phyloP scores from a whole-genome alignment of 1,139 yeast species.

The Protomyces inundatus region DNA sequence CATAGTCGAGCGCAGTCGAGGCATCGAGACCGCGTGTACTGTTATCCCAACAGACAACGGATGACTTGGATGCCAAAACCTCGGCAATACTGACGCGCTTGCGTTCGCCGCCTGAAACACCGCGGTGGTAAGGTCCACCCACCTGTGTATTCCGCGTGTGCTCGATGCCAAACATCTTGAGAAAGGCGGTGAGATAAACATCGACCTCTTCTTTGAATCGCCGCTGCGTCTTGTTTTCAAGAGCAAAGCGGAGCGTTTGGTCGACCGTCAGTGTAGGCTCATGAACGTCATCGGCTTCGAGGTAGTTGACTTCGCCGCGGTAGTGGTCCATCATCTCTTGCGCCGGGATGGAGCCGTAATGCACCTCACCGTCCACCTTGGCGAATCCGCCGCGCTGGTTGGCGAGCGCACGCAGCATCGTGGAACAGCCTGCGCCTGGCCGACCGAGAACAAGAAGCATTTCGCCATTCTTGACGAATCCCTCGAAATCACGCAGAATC shows the following conservation, averaged over 20 bases:
- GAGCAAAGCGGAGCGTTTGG: slow-evolving; percentile 61
- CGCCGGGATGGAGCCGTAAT: slow-evolving; percentile 23
- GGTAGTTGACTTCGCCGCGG: slow-evolving; percentile 34
- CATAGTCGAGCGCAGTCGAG: slow-evolving; percentile 63
- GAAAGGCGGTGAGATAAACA: slow-evolving; percentile 62
- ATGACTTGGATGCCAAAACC: slow-evolving; percentile 51
- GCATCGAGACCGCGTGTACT: slow-evolving; percentile 63
- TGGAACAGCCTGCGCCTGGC: slow-evolving; percentile 40
- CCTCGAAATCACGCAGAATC: slow-evolving; percentile 43
- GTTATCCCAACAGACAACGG: slow-evolving; percentile 67
- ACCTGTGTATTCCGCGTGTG: slow-evolving; percentile 64
- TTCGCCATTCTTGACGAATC: slow-evolving; percentile 48
- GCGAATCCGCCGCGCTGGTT: slow-evolving; percentile 58
- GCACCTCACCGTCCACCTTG: slow-evolving; percentile 33
- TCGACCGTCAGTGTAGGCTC: slow-evolving; percentile 70
- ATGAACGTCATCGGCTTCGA: slow-evolving; percentile 48
- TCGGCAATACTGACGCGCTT: slow-evolving; percentile 77
- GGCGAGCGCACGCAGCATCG: slow-evolving; percentile 50
- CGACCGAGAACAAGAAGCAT: slow-evolving; percentile 53
- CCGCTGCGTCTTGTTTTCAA: slow-evolving; percentile 61
- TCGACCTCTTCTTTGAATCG: slow-evolving; percentile 53
- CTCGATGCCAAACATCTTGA: slow-evolving; percentile 66
- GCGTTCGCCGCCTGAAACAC: slow-evolving; percentile 82
- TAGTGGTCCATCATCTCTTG: slow-evolving; percentile 16
- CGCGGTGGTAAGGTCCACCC: slow-evolving; percentile 66